These are phyloP conservation scores for Erodium moschatum DNA, from an alignment of 441 rosid genomes.

Conservation along the genomic window DNA sequence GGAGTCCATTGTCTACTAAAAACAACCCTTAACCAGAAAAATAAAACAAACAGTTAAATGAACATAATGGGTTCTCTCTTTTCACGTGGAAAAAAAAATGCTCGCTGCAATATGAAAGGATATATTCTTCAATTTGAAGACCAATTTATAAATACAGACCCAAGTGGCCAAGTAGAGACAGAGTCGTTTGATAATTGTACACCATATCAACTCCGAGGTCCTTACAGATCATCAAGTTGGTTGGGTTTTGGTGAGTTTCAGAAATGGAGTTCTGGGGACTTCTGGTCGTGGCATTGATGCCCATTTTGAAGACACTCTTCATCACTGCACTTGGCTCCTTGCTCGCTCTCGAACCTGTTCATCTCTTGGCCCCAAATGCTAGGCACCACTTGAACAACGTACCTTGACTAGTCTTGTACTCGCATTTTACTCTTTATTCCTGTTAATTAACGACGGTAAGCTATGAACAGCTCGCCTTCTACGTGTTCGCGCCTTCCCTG, in stretches of 20 bases:
- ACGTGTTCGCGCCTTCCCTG: constrained; percentile 26
- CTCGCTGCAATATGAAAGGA: not conserved
- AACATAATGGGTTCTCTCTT: too few species aligned
- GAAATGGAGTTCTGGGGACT: constrained; percentile 29
- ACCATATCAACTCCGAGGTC: too few species aligned
- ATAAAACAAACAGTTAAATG: too few species aligned
- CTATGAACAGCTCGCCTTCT: constrained; percentile 20
- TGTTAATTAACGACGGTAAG: not conserved
- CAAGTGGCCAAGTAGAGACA: not conserved
- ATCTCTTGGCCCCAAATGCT: constrained; percentile 25
- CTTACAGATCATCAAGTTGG: not conserved
- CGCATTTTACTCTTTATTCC: too few species aligned
- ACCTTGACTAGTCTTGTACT: not conserved
- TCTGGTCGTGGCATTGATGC: constrained; percentile 29
- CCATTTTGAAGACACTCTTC: constrained; percentile 35
- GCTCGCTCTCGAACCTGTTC: constrained; percentile 29
- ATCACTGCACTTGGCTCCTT: constrained; percentile 30
- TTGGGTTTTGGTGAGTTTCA: not conserved
- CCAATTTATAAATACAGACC: too few species aligned
- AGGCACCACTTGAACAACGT: constrained; percentile 24
- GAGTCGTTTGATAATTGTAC: not conserved
- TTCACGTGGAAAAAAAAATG: not conserved
- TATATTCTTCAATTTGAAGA: not conserved
- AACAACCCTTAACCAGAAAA: too few species aligned
- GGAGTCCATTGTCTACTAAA: too few species aligned